Evolutionary conservation across 1,139 yeast species (phyloP), one percentile per base, ranked within the genome.

Genomic region (Hansenula lynferdii): DNA sequence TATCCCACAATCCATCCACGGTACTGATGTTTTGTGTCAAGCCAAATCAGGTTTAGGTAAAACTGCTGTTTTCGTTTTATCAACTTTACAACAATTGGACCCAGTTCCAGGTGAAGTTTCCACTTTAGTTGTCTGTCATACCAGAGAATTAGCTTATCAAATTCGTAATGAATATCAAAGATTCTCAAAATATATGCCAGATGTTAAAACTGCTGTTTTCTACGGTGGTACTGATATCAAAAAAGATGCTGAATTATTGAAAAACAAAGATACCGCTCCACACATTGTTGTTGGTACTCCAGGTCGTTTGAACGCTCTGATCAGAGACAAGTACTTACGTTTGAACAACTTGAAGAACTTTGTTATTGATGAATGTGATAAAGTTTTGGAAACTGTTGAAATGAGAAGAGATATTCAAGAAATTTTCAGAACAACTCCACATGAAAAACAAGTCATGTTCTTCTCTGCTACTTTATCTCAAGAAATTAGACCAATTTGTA

Each of bases 21-120:
- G 98, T 62, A 90, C 96, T 48, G 98, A 92, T 61, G 97, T 92
- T 44, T 72, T 92, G 53, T 92, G 98, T 72, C 98, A 92, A 73
- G 98, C 98, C 65, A 92, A 92, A 74, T 92, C 98, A 35, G 98
- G 98, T 82, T 77, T 92, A 55, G 98, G 98, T 81, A 92, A 92
- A 68, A 92, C 98, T 43, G 98, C 98, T 37, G 98, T 92, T 45
- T 92, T 92, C 57, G 97, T 92, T 42, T 75, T 92, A 59, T 87
- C 97, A 20, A 90, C 98, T 44, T 76, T 92, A 61, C 97, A 92
- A 69, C 97, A 92, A 70, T 77, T 92, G 59, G 98, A 92, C 60
- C 97, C 98, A 38, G 89, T 92, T 50, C 89, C 95, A 45, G 98
- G 98, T 58, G 97, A 92, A 67, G 85, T 92, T 48, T 79, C 96